phyloP scores from a whole-genome alignment of 306 rosid genomes.

The Aeschynomene evenia region DNA sequence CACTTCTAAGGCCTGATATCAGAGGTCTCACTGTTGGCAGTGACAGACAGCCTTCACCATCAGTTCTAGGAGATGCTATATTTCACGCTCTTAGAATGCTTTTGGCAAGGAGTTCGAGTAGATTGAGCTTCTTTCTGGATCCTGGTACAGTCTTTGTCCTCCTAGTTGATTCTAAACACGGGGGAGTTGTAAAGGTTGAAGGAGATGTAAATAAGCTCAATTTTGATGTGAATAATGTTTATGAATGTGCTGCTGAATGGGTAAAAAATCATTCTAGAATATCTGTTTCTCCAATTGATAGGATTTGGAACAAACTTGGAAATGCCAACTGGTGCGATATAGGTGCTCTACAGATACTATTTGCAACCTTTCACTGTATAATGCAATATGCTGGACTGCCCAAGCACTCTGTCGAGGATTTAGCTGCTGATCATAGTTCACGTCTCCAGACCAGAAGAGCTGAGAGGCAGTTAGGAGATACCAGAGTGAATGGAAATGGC shows the following conservation, averaged over 20 bases:
- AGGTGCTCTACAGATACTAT: slow-evolving; percentile 81
- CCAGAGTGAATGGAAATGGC: slow-evolving; percentile 70
- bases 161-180: slow-evolving; percentile 84
- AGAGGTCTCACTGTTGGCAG: slow-evolving; percentile 52
- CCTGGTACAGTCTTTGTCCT: slow-evolving; percentile 71
- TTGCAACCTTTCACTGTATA: slow-evolving; percentile 88
- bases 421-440: slow-evolving; percentile 95
- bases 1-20: slow-evolving; percentile 80
- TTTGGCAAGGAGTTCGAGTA: slow-evolving; percentile 84
- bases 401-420: slow-evolving; percentile 84
- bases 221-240: slow-evolving; percentile 74
- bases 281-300: slow-evolving; percentile 84
- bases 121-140: slow-evolving; percentile 56
- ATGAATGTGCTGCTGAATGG: slow-evolving; percentile 96
- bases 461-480: slow-evolving; percentile 81
- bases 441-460: slow-evolving; percentile 89
- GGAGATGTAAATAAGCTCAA: slow-evolving; percentile 88
- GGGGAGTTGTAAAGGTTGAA: slow-evolving; percentile 94
- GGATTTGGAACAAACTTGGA: slow-evolving; percentile 96
- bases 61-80: slow-evolving; percentile 81
- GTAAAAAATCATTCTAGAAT: slow-evolving; percentile 71
- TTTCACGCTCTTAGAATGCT: slow-evolving; percentile 79
- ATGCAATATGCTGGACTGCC: slow-evolving; percentile 84
- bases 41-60: slow-evolving; percentile 56
- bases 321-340: slow-evolving; percentile 97